These are phyloP conservation scores for Solanum tarapatanum DNA, from an alignment of 257 asterid species.

Conservation along the genomic window DNA sequence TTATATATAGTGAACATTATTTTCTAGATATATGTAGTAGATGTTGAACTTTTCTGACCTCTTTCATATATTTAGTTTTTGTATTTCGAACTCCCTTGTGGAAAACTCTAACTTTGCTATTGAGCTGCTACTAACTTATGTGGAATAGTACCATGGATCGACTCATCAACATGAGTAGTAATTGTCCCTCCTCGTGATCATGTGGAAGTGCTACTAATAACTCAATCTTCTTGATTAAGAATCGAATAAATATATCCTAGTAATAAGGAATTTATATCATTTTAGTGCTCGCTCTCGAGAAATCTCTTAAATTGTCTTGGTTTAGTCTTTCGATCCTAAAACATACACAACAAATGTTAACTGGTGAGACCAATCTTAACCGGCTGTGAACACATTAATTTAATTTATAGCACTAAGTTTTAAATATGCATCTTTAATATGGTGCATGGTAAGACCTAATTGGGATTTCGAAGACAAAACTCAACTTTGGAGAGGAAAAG, in stretches of 20 bases:
- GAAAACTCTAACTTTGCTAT: too few relatives aligned
- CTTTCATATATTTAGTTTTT: too few relatives aligned
- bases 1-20: too few relatives aligned
- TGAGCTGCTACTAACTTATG: background rate
- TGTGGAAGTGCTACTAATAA: background rate
- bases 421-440: background rate
- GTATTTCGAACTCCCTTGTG: too few relatives aligned
- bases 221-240: background rate
- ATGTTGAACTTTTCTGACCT: background rate
- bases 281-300: background rate
- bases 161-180: background rate
- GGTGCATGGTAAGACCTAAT: background rate
- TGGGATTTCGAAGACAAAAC: background rate
- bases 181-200: background rate
- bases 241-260: background rate
- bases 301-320: background rate
- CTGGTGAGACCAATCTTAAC: background rate
- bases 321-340: background rate
- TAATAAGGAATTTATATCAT: background rate
- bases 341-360: background rate
- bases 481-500: background rate
- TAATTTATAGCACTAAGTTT: background rate
- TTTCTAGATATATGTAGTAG: too few relatives aligned
- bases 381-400: background rate
- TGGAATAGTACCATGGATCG: background rate